Conservation (phyloP, 2,329 filamentous ascomycete genomes). For the Mycogone perniciosa region DNA sequence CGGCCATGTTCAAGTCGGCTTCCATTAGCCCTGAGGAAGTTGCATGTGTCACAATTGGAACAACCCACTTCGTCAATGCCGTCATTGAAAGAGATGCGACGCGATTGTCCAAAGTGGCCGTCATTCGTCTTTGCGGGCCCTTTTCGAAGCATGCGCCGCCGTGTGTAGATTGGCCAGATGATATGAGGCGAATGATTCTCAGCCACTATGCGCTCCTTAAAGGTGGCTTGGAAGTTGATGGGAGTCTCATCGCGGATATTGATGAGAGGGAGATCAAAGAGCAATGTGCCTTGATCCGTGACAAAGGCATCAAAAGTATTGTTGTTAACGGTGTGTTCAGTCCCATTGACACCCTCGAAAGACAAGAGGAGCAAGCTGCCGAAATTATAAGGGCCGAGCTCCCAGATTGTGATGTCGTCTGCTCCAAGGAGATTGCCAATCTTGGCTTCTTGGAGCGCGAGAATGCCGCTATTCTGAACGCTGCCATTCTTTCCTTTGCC, state of each 20-base stretch:
- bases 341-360: constrained; percentile 43
- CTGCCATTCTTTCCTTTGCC: constrained; percentile 53
- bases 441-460: constrained; percentile 55
- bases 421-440: constrained; percentile 46
- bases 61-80: constrained; percentile 54
- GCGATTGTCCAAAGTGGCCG: constrained; percentile 44
- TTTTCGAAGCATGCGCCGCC: constrained; percentile 46
- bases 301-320: constrained; percentile 39
- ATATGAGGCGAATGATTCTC: constrained; percentile 41
- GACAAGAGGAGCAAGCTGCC: constrained; percentile 43
- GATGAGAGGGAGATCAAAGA: constrained; percentile 34
- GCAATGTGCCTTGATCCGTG: constrained; percentile 33
- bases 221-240: constrained; percentile 49
- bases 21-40: constrained; percentile 31
- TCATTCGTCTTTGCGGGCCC: constrained; percentile 48
- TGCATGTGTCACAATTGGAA: constrained; percentile 46
- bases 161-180: constrained; percentile 47
- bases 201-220: constrained; percentile 40
- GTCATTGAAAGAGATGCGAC: constrained; percentile 47
- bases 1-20: constrained; percentile 34
- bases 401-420: constrained; percentile 39
- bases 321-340: constrained; percentile 47
- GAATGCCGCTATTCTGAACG: constrained; percentile 60
- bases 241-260: constrained; percentile 38
- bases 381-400: constrained; percentile 36